Evolutionary conservation across 2,329 filamentous ascomycete species (phyloP).

Genomic region (Epichloe gansuensis): DNA sequence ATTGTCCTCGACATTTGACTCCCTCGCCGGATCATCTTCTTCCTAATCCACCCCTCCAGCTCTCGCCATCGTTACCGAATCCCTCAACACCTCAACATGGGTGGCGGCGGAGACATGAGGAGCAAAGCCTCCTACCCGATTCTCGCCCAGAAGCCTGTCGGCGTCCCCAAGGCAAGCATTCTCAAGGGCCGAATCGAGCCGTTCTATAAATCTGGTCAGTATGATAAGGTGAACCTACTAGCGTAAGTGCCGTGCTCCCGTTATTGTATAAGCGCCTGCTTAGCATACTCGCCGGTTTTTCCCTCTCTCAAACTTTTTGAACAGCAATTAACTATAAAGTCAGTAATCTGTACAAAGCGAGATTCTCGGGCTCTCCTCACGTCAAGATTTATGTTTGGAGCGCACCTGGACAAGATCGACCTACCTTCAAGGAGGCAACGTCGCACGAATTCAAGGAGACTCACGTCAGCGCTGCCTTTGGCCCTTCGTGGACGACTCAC

Average conservation of each 20-base stretch:
- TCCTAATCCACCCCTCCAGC: constrained; percentile 13
- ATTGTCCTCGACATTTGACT: constrained; percentile 13
- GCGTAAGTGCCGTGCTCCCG: constrained; percentile 35
- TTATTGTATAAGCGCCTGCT: neutral
- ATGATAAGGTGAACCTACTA: constrained; percentile 59
- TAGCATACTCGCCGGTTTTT: neutral
- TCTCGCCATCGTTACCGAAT: constrained; percentile 17
- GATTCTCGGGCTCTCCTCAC: constrained; percentile 52
- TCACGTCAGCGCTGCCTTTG: constrained; percentile 65
- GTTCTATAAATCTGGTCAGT: constrained; percentile 71
- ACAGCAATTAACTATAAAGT: neutral
- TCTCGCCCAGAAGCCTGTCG: constrained; percentile 42
- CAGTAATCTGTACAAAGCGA: constrained; percentile 27
- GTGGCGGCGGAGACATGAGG: constrained; percentile 33
- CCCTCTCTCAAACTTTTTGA: neutral
- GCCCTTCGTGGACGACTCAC: constrained; percentile 93
- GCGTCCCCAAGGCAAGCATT: constrained; percentile 72
- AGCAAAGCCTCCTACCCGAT: constrained; percentile 38
- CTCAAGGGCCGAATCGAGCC: constrained; percentile 72
- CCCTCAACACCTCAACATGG: constrained; percentile 28
- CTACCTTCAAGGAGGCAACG: constrained; percentile 75
- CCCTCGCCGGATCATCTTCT: constrained; percentile 10
- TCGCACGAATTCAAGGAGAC: constrained; percentile 62
- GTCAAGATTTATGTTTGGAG: constrained; percentile 81
- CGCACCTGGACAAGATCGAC: constrained; percentile 64